These are phyloP conservation scores for Rhododendron kiyosumense DNA, from an alignment of 148 eudicot species.

Conservation along the genomic window DNA sequence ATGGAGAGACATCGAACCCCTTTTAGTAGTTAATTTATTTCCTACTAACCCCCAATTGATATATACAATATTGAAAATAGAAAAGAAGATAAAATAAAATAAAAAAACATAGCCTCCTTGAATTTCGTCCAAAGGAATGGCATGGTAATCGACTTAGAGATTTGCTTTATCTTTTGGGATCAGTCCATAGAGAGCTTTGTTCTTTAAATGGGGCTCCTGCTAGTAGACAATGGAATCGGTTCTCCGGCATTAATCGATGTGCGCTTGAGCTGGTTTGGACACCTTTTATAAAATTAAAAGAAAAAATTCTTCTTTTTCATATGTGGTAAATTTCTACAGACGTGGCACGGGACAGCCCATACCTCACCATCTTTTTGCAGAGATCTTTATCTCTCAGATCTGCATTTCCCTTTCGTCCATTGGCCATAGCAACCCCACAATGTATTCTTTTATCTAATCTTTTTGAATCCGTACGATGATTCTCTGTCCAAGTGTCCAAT, in stretches of 20 bases:
- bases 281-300: no score
- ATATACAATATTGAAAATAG: no score
- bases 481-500: neutral
- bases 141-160: no score
- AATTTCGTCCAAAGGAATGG: no score
- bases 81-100: no score
- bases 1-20: no score
- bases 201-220: neutral
- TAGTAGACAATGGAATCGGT: neutral
- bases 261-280: neutral
- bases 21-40: no score
- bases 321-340: neutral
- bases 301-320: neutral
- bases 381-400: neutral
- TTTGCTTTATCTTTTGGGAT: no score
- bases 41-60: no score
- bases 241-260: no score
- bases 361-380: neutral
- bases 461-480: neutral
- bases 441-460: neutral
- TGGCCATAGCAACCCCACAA: neutral
- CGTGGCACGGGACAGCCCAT: conserved; percentile 10
- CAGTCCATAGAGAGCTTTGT: no score
- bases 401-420: neutral
- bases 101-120: no score